Percentiles rank a stretch among this genome's conserved stretches.
phyloP scores from a whole-genome alignment of 2,329 filamentous ascomycete species.

The Hypoxylon sp. region DNA sequence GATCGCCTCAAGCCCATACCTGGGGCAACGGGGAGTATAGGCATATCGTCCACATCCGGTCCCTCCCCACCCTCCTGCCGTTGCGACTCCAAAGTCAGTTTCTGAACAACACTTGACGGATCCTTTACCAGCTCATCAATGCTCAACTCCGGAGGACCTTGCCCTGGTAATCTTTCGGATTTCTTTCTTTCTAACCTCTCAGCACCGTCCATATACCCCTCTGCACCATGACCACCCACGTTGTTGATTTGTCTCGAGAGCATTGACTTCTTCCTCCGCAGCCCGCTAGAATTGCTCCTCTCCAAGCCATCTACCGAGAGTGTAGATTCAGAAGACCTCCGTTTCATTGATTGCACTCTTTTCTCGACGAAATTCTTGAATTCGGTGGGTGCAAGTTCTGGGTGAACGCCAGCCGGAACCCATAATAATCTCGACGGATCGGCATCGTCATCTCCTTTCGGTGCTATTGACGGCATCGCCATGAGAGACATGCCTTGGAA shows the following conservation, averaged over 20 bases:
- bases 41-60: constrained; percentile 74
- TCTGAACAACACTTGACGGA: constrained; percentile 76
- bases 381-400: constrained; percentile 92
- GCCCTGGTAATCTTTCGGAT: constrained; percentile 64
- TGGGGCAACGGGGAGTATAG: constrained; percentile 82
- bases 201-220: constrained; percentile 84
- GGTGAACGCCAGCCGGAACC: constrained; percentile 94
- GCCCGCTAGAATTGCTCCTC: constrained; percentile 68
- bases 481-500: constrained; percentile 73
- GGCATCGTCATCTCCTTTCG: constrained; percentile 79
- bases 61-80: constrained; percentile 58
- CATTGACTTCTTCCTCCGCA: constrained; percentile 94
- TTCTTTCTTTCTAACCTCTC: constrained; percentile 81
- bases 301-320: constrained; percentile 68
- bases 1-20: constrained; percentile 87
- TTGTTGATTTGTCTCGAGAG: constrained; percentile 90
- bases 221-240: constrained; percentile 65
- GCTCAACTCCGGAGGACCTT: constrained; percentile 70
- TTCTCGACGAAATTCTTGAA: constrained; percentile 98
- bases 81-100: constrained; percentile 70
- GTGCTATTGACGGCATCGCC: constrained; percentile 78
- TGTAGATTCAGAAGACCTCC: constrained; percentile 79
- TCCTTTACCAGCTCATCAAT: constrained; percentile 87
- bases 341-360: constrained; percentile 87
- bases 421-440: constrained; percentile 91